These are phyloP conservation scores for Vitis labrusca DNA, from an alignment of 164 flowering plant species.

Conservation along the genomic window DNA sequence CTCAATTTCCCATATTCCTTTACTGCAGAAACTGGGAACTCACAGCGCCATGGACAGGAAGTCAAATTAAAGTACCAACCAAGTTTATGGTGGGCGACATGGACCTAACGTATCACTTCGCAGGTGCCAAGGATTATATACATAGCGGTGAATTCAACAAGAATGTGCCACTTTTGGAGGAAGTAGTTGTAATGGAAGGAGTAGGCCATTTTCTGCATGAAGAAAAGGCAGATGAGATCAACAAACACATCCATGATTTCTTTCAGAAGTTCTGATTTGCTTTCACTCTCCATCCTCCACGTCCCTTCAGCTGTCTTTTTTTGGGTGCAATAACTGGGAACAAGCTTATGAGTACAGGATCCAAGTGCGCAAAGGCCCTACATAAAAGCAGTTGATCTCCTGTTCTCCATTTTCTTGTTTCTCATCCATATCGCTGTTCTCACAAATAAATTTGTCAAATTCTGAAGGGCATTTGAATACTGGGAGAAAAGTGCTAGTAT, in stretches of 20 bases:
- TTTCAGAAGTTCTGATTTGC: conserved; percentile 32
- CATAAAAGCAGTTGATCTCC: no score
- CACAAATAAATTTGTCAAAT: no score
- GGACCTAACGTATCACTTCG: conserved; percentile 43
- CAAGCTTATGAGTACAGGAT: no score
- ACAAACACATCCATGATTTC: conserved; percentile 48
- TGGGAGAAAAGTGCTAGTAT: no score
- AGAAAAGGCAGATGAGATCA: conserved; percentile 57
- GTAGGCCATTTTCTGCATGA: conserved; percentile 60
- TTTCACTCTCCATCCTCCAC: no score
- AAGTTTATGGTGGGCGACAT: conserved; percentile 65
- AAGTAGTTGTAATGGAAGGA: conserved; percentile 61
- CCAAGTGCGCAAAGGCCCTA: no score
- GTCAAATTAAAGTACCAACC: conserved; percentile 46
- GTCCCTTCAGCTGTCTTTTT: no score
- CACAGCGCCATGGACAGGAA: conserved; percentile 60
- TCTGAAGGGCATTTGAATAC: no score
- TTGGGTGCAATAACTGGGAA: no score
- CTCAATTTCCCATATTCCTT: no score
- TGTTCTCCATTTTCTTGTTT: no score
- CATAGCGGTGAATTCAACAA: conserved; percentile 49
- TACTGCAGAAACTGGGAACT: conserved; percentile 64
- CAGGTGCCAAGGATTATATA: conserved; percentile 44
- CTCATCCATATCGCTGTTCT: no score
- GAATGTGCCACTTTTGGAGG: conserved; percentile 57